phyloP scores from a whole-genome alignment of 345 rosid species.

The Camelina laxa region DNA sequence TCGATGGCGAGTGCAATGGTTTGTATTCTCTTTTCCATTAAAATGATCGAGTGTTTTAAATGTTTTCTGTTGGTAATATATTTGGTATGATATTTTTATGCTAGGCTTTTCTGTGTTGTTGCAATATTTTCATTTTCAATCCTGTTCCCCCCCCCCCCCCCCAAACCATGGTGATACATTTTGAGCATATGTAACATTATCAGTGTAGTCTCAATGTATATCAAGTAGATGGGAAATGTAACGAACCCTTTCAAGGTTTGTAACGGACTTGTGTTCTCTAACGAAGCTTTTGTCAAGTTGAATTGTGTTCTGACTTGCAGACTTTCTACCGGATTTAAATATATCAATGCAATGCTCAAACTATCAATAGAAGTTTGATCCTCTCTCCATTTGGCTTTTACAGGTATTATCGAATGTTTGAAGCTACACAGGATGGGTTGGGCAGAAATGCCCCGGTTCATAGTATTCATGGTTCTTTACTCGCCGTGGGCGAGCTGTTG shows the following conservation, averaged over 20 bases:
- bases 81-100: slow-evolving; percentile 23
- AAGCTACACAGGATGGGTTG: slow-evolving; percentile 98
- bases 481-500: slow-evolving; percentile 97
- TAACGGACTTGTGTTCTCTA: slow-evolving; percentile 9
- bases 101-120: not conserved
- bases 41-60: slow-evolving; percentile 17
- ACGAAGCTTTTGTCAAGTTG: slow-evolving; percentile 20
- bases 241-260: not conserved
- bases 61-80: slow-evolving; percentile 15
- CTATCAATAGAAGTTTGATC: not conserved
- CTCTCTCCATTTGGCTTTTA: slow-evolving; percentile 38
- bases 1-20: slow-evolving; percentile 99
- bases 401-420: slow-evolving; percentile 99
- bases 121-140: slow-evolving; percentile 22
- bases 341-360: not conserved
- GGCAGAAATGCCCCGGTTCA: slow-evolving; percentile 92
- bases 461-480: slow-evolving; percentile 98
- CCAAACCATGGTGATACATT: slow-evolving; percentile 9
- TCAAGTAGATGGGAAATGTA: slow-evolving; percentile 25
- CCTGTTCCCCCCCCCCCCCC: too few species aligned
- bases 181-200: slow-evolving; percentile 10
- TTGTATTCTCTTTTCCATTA: slow-evolving; percentile 43
- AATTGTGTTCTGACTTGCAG: slow-evolving; percentile 18
- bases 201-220: slow-evolving; percentile 1
- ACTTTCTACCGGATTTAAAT: slow-evolving; percentile 4